Evolutionary conservation across 1,139 yeast genomes (phyloP).

Genomic region (Blastobotrys buckinghamii): DNA sequence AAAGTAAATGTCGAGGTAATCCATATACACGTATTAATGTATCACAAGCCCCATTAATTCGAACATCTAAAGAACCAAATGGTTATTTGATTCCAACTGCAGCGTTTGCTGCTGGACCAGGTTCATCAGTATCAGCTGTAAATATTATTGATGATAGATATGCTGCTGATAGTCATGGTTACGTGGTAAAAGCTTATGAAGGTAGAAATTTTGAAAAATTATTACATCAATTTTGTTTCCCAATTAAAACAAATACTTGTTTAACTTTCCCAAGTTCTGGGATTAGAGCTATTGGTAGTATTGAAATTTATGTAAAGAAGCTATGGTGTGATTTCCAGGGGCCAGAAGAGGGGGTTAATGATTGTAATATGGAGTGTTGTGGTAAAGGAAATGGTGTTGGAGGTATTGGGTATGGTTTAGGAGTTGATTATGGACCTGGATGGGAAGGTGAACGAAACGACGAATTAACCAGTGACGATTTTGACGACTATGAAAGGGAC

Average conservation of each 20-base stretch:
- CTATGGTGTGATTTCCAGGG: neutral
- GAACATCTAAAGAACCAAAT: neutral
- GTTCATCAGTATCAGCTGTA: neutral
- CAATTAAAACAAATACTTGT: neutral
- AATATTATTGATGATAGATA: neutral
- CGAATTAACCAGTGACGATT: too few species aligned
- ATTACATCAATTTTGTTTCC: neutral
- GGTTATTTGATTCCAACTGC: neutral
- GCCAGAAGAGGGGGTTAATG: neutral
- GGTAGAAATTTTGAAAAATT: neutral
- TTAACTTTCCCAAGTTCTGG: neutral
- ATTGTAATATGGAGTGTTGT: neutral
- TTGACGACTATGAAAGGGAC: too few species aligned
- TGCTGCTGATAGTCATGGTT: neutral
- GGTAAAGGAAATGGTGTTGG: too few species aligned
- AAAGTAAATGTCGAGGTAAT: neutral
- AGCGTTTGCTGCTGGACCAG: neutral
- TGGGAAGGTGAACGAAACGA: neutral
- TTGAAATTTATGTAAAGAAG: neutral
- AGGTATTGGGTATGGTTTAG: neutral
- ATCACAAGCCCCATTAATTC: neutral
- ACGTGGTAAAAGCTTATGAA: neutral
- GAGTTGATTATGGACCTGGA: neutral
- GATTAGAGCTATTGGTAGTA: neutral
- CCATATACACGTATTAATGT: neutral